A percentile compares a stretch with the other conserved stretches of the same genome.
Conservation (phyloP, 2,329 filamentous ascomycete species). For the Thelonectria rubi region DNA sequence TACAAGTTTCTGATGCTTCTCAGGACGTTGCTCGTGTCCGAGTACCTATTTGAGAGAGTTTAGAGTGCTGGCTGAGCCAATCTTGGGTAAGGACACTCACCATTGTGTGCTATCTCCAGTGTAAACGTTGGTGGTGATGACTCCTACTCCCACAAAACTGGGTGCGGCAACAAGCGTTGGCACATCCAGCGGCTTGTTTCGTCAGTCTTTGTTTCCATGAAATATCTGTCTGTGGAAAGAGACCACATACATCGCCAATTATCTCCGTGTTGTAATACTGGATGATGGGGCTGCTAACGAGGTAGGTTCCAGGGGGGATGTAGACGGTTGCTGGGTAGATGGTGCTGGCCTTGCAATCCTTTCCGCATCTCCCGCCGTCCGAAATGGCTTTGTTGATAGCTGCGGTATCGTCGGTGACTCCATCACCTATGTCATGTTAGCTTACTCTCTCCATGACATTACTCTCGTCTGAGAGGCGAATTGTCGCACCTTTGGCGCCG, state of each 20-base stretch:
- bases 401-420: slow-evolving; percentile 59
- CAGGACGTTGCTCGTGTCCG: too few species aligned
- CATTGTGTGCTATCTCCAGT: too few species aligned
- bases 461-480: not conserved
- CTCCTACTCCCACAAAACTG: slow-evolving; percentile 62
- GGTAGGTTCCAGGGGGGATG: slow-evolving; percentile 61
- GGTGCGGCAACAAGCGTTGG: slow-evolving; percentile 62
- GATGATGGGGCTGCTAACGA: slow-evolving; percentile 64
- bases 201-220: too few species aligned
- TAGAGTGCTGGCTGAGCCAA: too few species aligned
- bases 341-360: slow-evolving; percentile 45
- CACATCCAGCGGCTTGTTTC: slow-evolving; percentile 41
- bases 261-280: slow-evolving; percentile 72
- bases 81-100: too few species aligned
- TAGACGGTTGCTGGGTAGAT: slow-evolving; percentile 38
- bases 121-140: slow-evolving; percentile 58
- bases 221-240: too few species aligned
- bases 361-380: slow-evolving; percentile 48
- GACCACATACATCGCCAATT: slow-evolving; percentile 48
- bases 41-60: too few species aligned
- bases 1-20: too few species aligned
- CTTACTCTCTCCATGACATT: not conserved
- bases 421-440: slow-evolving; percentile 32
- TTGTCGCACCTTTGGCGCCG: slow-evolving; percentile 40
- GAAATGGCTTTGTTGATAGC: slow-evolving; percentile 61